These are phyloP conservation scores for Fomitiporia mediterranea DNA, from an alignment of 1,284 basidiomycete genomes.

Conservation along the genomic window DNA sequence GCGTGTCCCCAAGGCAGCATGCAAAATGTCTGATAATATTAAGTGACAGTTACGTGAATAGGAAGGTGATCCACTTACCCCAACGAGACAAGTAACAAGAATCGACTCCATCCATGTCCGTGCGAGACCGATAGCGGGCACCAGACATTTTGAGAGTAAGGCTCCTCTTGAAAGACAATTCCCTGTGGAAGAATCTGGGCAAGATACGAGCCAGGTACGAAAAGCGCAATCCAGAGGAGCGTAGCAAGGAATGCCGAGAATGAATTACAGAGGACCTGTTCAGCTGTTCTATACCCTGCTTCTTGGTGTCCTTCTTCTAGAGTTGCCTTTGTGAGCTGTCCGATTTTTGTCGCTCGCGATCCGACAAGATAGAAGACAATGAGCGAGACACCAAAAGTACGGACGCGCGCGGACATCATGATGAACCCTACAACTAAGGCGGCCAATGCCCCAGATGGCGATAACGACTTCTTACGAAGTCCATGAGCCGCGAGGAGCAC, in stretches of 20 bases:
- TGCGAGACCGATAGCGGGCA: slow-evolving; percentile 46
- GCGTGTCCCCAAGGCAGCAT: slow-evolving; percentile 81
- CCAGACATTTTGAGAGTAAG: slow-evolving; percentile 39
- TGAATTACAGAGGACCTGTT: slow-evolving; percentile 82
- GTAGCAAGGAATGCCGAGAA: slow-evolving; percentile 64
- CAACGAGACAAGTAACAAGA: slow-evolving; percentile 58
- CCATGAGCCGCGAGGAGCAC: slow-evolving; percentile 46
- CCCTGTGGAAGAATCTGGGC: slow-evolving; percentile 22
- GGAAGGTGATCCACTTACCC: slow-evolving; percentile 49
- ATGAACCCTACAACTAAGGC: slow-evolving; percentile 73
- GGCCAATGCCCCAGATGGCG: slow-evolving; percentile 65
- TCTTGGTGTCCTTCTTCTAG: slow-evolving; percentile 78
- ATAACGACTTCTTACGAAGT: slow-evolving; percentile 54
- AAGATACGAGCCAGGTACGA: slow-evolving; percentile 37
- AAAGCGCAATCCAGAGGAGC: slow-evolving; percentile 59
- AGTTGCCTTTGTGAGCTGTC: slow-evolving; percentile 62
- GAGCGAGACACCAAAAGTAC: slow-evolving; percentile 67
- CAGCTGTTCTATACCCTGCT: slow-evolving; percentile 64
- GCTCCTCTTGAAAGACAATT: slow-evolving; percentile 16
- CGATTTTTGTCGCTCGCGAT: slow-evolving; percentile 82
- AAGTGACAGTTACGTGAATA: background rate
- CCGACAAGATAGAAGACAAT: slow-evolving; percentile 82
- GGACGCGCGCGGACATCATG: slow-evolving; percentile 56
- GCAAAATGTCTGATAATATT: slow-evolving; percentile 63
- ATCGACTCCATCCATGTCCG: slow-evolving; percentile 47